Base-by-base conservation (phyloP, 768 basidiomycete genomes). In the Psilocybe sp. region DNA sequence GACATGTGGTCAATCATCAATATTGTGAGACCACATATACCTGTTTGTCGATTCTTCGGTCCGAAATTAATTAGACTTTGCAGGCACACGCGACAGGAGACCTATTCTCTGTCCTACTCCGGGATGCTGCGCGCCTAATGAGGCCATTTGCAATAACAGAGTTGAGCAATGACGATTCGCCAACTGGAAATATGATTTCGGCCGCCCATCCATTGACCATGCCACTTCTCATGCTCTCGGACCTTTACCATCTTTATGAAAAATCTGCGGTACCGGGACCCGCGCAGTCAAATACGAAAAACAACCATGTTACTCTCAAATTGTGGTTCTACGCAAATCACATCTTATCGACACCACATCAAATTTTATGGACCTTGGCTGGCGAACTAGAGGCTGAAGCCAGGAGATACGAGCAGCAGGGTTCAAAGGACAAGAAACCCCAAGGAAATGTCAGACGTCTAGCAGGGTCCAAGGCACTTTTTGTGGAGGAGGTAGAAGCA, bases 301-400 rank as follows among this genome's bases (percentile, higher is more conserved):
- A 52, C 44, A 72, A 69, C 44, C 78, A 78, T 56, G 64, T 80
- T 43, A 63, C 71, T 8, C 80, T 80, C 56, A 92, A 89, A 67
- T 56, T 90, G 19, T 64, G 73, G 12, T 92, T 85, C 66, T 92
- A 91, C 54, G 80, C 80, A 4, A 85, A 84, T 6, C 79, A 85
- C 56, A 61, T 83, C 6, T 51, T 79, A 16, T 72, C 78, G 1
- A 76, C 71, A n/a, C 78, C 85, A 1, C 57, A 70, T 37, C 53
- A 57, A 3, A 58, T 73, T 39, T 60, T 85, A 40, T 62, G 56
- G 15, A 45, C 45, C 10, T 28, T 64, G 43, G 46, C 75, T 8
- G 69, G 75, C 31, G 79, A 85, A 50, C 20, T 63, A 65, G 33
- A 59, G 36, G 44, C 56, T 20, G 47, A 48, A 36, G 55, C 53